Percentiles rank a stretch among this genome's conserved stretches.
Conservation (phyloP, 2,329 filamentous ascomycete genomes). For the Monilinia vaccinii-corymbosi region DNA sequence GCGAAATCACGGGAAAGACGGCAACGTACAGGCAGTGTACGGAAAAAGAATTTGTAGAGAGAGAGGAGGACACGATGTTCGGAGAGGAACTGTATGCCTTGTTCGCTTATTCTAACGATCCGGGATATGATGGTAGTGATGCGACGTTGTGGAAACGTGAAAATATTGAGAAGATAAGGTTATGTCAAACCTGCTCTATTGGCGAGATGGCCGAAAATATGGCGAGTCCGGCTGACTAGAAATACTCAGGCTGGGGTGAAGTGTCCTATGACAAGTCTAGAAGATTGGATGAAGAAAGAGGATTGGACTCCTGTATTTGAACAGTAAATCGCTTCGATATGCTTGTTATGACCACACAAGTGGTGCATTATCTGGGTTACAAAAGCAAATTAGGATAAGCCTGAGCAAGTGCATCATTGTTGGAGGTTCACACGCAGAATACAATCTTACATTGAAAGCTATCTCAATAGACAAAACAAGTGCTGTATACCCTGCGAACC, state of each 20-base stretch:
- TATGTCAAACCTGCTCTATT: background rate
- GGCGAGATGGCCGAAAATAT: background rate
- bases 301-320: background rate
- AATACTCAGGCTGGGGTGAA: background rate
- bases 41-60: constrained; percentile 26
- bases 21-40: constrained; percentile 14
- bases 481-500: background rate
- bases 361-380: background rate
- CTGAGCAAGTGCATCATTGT: background rate
- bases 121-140: constrained; percentile 32
- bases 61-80: constrained; percentile 18
- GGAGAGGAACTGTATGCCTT: constrained; percentile 30
- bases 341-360: background rate
- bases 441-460: background rate
- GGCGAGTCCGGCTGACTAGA: background rate
- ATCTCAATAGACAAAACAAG: background rate
- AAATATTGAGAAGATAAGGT: constrained; percentile 12
- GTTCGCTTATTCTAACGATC: constrained; percentile 22
- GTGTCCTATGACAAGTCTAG: background rate
- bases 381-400: background rate
- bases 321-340: background rate
- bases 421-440: background rate
- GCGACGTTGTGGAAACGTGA: constrained; percentile 20
- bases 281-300: background rate
- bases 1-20: constrained; percentile 10